phyloP scores from a whole-genome alignment of 768 basidiomycete species.

The Plicaturopsis crispa region DNA sequence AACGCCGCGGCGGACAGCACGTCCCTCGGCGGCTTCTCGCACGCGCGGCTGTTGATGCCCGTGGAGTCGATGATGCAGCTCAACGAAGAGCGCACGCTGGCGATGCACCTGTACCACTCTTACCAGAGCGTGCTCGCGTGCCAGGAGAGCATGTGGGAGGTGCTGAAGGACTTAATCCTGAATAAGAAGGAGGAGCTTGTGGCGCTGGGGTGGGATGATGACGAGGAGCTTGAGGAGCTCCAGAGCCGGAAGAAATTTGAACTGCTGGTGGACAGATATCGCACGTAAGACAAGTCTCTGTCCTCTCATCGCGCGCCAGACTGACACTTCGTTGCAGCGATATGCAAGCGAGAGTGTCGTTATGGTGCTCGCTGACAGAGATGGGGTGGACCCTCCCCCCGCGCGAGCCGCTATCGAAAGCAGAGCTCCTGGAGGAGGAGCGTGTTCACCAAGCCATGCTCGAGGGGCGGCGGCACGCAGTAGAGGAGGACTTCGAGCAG shows the following conservation, averaged over 20 bases:
- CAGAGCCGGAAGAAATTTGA: conserved; percentile 54
- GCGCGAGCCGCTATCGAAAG: conserved; percentile 58
- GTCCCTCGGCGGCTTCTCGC: too few species aligned
- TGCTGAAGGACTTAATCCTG: conserved; percentile 52
- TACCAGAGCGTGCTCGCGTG: conserved; percentile 56
- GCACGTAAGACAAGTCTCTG: conserved; percentile 46
- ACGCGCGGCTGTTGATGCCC: too few species aligned
- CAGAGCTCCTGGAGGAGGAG: conserved; percentile 63
- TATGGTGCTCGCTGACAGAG: conserved; percentile 56
- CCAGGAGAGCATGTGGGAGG: conserved; percentile 75
- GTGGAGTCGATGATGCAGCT: too few species aligned
- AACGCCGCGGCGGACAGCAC: too few species aligned
- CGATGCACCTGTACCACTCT: conserved; percentile 65
- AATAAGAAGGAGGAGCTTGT: conserved; percentile 46
- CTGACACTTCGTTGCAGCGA: conserved; percentile 35
- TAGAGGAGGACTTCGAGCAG: conserved; percentile 39
- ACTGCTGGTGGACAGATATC: conserved; percentile 48
- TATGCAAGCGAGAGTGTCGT: conserved; percentile 54
- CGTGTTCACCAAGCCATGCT: conserved; percentile 53
- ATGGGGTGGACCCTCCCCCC: conserved; percentile 53
- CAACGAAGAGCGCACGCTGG: conserved; percentile 58
- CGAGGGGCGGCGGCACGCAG: conserved; percentile 43
- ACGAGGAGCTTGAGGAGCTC: conserved; percentile 51
- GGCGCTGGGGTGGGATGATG: conserved; percentile 65
- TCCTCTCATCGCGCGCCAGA: too few species aligned